phyloP scores from a whole-genome alignment of 176 grass and related monocot genomes.

The Phyllostachys edulis region DNA sequence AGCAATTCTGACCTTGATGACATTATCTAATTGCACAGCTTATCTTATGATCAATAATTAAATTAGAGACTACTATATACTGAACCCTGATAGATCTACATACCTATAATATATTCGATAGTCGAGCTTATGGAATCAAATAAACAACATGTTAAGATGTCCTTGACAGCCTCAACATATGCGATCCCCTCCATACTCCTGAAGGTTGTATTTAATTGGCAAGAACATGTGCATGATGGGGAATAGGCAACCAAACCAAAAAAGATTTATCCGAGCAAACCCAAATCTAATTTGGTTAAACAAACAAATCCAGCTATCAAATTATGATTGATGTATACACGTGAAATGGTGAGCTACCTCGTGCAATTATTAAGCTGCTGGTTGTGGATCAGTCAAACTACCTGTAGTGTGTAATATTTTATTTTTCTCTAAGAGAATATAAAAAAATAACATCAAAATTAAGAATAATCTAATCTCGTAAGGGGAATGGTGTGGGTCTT shows the following conservation, averaged over 20 bases:
- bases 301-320: background rate
- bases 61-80: background rate
- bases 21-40: background rate
- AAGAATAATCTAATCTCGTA: background rate
- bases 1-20: background rate
- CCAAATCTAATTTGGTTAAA: background rate
- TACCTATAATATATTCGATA: background rate
- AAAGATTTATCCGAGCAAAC: background rate
- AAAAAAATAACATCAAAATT: background rate
- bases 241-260: background rate
- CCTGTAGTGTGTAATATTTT: background rate
- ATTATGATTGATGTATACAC: background rate
- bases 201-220: background rate
- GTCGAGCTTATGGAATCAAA: background rate
- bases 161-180: background rate
- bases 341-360: background rate
- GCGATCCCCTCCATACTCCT: background rate
- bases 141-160: background rate
- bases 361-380: background rate
- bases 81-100: constrained; percentile 3
- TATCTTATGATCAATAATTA: background rate
- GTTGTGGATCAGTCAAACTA: constrained; percentile 26
- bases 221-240: constrained; percentile 1
- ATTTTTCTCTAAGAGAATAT: background rate
- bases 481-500: background rate